phyloP scores from a whole-genome alignment of 345 rosid species.

The Geranium rotundifolium region DNA sequence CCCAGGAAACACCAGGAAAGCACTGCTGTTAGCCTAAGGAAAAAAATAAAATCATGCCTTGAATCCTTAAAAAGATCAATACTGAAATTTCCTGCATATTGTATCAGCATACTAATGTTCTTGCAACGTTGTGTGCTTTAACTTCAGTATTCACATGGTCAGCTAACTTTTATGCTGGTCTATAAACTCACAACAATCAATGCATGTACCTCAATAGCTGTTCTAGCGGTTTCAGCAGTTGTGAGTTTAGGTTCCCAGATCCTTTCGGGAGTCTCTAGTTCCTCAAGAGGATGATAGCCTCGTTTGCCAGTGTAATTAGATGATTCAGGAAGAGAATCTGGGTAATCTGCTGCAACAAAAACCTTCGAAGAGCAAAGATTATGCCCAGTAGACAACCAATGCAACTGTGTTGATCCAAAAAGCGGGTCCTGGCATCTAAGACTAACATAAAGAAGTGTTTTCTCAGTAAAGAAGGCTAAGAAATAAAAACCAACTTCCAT shows the following conservation, averaged over 20 bases:
- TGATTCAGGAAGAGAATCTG: slow-evolving; percentile 87
- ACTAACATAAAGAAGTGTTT: slow-evolving; percentile 10
- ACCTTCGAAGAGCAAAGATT: slow-evolving; percentile 57
- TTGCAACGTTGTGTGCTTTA: too few relatives aligned
- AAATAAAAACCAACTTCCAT: neutral
- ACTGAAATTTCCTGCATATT: neutral
- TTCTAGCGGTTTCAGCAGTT: slow-evolving; percentile 71
- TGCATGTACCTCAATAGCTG: slow-evolving; percentile 78
- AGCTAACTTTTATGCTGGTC: too few relatives aligned
- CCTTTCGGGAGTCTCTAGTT: slow-evolving; percentile 47
- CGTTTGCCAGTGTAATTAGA: slow-evolving; percentile 37
- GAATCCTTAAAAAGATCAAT: slow-evolving; percentile 1
- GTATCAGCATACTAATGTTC: neutral
- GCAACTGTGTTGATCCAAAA: slow-evolving; percentile 44
- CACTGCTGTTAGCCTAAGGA: slow-evolving; percentile 57
- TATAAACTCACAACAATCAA: too few relatives aligned
- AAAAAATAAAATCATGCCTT: slow-evolving; percentile 5
- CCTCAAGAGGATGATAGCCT: slow-evolving; percentile 94
- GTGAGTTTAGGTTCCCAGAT: slow-evolving; percentile 58
- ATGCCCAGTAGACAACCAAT: slow-evolving; percentile 40
- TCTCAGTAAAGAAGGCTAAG: slow-evolving; percentile 1
- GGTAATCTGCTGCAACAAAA: slow-evolving; percentile 93
- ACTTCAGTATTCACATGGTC: too few relatives aligned
- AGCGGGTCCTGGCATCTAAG: slow-evolving; percentile 41
- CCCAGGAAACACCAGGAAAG: slow-evolving; percentile 80